These are phyloP conservation scores for Colletotrichum orbiculare DNA, from an alignment of 2,329 filamentous ascomycete genomes.

Conservation along the genomic window DNA sequence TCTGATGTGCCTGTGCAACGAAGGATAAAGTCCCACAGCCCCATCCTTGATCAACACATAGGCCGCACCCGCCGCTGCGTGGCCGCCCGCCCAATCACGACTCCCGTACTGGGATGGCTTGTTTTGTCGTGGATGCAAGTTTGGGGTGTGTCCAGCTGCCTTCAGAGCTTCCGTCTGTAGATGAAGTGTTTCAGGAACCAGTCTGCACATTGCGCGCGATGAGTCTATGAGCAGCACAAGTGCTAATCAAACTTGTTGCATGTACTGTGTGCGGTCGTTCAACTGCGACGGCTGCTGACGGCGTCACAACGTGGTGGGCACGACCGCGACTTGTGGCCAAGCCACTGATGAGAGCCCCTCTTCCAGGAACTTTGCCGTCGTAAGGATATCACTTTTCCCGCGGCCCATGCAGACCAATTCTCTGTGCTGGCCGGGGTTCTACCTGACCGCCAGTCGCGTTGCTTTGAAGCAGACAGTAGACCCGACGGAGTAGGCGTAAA, in stretches of 20 bases:
- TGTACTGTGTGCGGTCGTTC: background rate
- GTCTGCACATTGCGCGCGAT: background rate
- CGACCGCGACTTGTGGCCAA: background rate
- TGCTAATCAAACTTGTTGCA: background rate
- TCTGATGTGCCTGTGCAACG: constrained; percentile 7
- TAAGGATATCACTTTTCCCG: constrained; percentile 12
- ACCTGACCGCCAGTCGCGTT: constrained; percentile 23
- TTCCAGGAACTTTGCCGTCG: background rate
- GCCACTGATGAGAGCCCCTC: constrained; percentile 4
- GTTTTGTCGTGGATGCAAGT: constrained; percentile 21
- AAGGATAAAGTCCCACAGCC: constrained; percentile 6
- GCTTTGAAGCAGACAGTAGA: constrained; percentile 5
- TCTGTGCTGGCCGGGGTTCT: constrained; percentile 1
- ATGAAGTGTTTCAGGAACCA: constrained; percentile 29
- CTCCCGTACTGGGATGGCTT: constrained; percentile 26
- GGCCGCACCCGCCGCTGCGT: constrained; percentile 9
- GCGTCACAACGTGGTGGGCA: background rate
- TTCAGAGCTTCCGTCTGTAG: constrained; percentile 10
- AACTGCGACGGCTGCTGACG: background rate
- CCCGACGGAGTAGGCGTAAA: constrained; percentile 13
- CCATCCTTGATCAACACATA: constrained; percentile 20
- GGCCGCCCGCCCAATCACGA: constrained; percentile 13
- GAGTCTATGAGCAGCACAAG: constrained; percentile 2
- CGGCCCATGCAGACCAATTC: background rate
- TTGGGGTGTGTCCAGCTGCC: constrained; percentile 13